A percentile compares a stretch with the other conserved stretches of the same genome.
Evolutionary conservation across 202 grass and related monocot species (phyloP).

Genomic region (Eragrostis tef): DNA sequence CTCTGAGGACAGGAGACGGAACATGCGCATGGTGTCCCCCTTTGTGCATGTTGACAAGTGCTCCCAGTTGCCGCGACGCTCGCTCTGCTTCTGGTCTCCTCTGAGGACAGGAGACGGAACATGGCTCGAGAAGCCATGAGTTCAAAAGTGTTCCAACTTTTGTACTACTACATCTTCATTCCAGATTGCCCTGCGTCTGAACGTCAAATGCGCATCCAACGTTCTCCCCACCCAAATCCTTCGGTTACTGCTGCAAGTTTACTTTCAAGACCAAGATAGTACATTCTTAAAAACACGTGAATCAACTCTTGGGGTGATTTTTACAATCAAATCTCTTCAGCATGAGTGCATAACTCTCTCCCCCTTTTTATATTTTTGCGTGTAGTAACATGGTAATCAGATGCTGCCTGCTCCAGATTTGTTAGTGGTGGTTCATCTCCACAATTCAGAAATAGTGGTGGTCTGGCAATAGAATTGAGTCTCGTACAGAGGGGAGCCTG

Average conservation of each 20-base stretch:
- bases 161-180: not conserved
- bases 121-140: not conserved
- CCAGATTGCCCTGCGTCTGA: not conserved
- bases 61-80: not conserved
- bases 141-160: not conserved
- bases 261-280: not conserved
- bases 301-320: too few species aligned
- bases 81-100: not conserved
- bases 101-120: not conserved
- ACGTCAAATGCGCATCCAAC: not conserved
- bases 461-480: not conserved
- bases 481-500: not conserved
- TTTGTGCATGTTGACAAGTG: not conserved
- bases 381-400: too few species aligned
- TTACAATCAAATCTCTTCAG: too few species aligned
- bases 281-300: too few species aligned
- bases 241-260: not conserved
- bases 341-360: too few species aligned
- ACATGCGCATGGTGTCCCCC: not conserved
- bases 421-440: not conserved
- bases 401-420: not conserved
- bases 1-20: not conserved
- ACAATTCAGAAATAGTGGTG: constrained; percentile 10
- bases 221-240: too few species aligned
- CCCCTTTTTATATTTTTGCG: too few species aligned